These are phyloP conservation scores for Endotrypanum monterogeii DNA, from an alignment of 208 protist genomes.

Conservation along the genomic window DNA sequence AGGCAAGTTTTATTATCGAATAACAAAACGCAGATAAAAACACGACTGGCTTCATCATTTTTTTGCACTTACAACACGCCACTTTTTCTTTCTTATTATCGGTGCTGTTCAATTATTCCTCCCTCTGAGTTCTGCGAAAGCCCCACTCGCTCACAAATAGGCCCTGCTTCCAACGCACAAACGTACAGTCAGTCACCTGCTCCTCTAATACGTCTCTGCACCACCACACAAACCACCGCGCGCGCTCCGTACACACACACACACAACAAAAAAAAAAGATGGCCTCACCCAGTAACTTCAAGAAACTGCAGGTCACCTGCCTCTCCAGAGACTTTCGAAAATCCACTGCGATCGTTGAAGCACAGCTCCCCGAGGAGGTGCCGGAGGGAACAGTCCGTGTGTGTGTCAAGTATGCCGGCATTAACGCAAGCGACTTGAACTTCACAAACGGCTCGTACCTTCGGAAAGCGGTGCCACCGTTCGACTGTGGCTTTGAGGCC, in stretches of 20 bases:
- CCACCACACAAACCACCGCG: not conserved
- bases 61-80: no score
- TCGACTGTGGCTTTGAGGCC: slow-evolving; percentile 82
- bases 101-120: not conserved
- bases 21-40: no score
- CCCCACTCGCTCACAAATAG: not conserved
- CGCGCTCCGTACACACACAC: no score
- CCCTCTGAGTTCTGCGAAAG: not conserved
- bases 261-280: slow-evolving; percentile 17
- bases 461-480: slow-evolving; percentile 39
- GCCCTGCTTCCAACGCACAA: not conserved
- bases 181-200: not conserved
- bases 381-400: slow-evolving; percentile 47
- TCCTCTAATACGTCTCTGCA: no score
- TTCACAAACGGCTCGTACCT: slow-evolving; percentile 64
- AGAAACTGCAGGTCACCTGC: slow-evolving; percentile 46
- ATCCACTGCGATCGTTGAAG: slow-evolving; percentile 31
- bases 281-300: slow-evolving; percentile 27
- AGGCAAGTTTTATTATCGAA: no score
- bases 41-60: no score
- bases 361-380: slow-evolving; percentile 33
- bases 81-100: not conserved
- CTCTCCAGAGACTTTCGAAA: slow-evolving; percentile 47
- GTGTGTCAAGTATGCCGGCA: slow-evolving; percentile 51
- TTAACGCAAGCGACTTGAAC: slow-evolving; percentile 84